phyloP scores from a whole-genome alignment of 164 flowering plant genomes.

The Sextonia rubra region DNA sequence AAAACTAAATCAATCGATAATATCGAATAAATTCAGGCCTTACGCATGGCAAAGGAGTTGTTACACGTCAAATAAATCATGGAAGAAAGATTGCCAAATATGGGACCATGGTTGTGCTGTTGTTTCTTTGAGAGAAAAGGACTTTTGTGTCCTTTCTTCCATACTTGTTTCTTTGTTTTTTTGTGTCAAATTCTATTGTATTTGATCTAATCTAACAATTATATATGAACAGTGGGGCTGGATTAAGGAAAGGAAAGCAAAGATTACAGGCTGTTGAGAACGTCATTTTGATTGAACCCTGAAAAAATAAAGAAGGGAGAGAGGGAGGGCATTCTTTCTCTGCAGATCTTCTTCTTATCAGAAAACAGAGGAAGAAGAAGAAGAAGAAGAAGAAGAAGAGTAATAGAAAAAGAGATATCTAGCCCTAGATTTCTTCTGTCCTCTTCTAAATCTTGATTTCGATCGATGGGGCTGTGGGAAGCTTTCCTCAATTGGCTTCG shows the following conservation, averaged over 20 bases:
- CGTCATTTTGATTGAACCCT: not conserved
- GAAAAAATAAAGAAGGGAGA: too few relatives aligned
- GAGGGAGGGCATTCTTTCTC: not conserved
- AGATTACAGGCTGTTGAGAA: not conserved
- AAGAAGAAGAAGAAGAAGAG: not conserved
- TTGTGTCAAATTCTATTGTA: not conserved
- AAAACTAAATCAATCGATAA: too few relatives aligned
- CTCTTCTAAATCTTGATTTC: not conserved
- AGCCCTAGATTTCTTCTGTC: not conserved
- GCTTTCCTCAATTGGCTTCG: slow-evolving; percentile 11
- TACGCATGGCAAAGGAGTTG: not conserved
- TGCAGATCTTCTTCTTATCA: slow-evolving; percentile 1
- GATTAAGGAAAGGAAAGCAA: not conserved
- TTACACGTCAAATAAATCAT: too few relatives aligned
- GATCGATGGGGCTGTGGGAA: slow-evolving; percentile 7
- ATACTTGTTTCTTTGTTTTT: not conserved
- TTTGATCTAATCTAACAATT: not conserved
- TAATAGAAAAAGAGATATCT: not conserved
- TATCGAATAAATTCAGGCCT: not conserved
- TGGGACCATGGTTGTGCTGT: not conserved
- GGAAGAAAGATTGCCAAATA: too few relatives aligned
- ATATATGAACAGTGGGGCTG: not conserved
- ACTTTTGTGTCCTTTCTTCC: not conserved
- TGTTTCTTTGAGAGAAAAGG: not conserved
- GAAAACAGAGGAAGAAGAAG: not conserved